Base-by-base conservation (phyloP, 495 filamentous ascomycete species). In the Penicillium soppii region DNA sequence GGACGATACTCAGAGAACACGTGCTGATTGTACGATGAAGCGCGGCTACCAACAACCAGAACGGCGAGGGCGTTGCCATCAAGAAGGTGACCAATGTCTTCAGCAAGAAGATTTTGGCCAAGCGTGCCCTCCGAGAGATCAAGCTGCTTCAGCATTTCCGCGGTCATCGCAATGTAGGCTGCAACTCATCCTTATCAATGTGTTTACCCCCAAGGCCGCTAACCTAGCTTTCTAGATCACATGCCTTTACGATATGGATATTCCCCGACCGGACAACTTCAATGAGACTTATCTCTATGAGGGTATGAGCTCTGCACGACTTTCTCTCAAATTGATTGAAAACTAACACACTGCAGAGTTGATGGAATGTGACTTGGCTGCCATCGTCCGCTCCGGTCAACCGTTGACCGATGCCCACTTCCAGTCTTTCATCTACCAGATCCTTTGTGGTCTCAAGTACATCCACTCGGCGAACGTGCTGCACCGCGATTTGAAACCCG, bases 51-150 rank as follows among this genome's bases (percentile, higher is more conserved):
- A 97, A 98, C 76, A 84, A 81, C 61, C 82, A 88, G 67, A 96
- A 90, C 12, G 85, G 85, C 61, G 94, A 98, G 66, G 94, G 94
- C n/a, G 92, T 98, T 47, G 94, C 94, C 51, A 90, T 98, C 74
- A 98, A 98, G 78, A 98, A 98, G 70, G 90, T 98, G 63, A 98
- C 94, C 72, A 98, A 98, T 87, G 95, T 98, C 53, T 97, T 98
- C 79, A 96, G 91, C 82, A 98, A 98, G 78, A 97, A 97, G 84
- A 98, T 98, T 58, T 77, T 98, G 52, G 94, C 94, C 52, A 98
- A 98, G 81, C 89, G 94, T 57, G 94, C 95, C 46, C 72, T 98
- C 76, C 83, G 95, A 69, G 94, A 98, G 75, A 97, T 98, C 71
- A 98, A 98, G 81, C 82, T 98, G 52, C 80, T 98, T 51, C 95